Evolutionary conservation across 345 rosid species (phyloP).

Genomic region (Trapa bicornis): DNA sequence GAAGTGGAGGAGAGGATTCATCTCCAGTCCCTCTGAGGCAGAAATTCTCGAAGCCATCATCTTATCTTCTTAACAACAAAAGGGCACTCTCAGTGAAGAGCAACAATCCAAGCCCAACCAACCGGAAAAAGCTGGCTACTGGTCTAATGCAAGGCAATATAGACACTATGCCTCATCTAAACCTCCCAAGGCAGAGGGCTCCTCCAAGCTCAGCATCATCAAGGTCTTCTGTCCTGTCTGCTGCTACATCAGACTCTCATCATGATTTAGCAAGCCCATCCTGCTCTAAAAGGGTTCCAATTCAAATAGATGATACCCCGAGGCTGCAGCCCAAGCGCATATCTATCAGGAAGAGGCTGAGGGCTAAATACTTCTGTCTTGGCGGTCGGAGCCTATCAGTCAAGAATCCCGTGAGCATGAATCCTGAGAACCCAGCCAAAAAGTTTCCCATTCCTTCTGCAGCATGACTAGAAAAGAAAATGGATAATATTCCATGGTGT

Average conservation of each 20-base stretch:
- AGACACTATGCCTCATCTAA: slow-evolving; percentile 36
- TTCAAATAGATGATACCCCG: slow-evolving; percentile 20
- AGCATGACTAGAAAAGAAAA: slow-evolving; percentile 18
- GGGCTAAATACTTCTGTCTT: slow-evolving; percentile 62
- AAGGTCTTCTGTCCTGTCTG: slow-evolving; percentile 46
- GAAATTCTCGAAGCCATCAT: slow-evolving; percentile 35
- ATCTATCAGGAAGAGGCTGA: slow-evolving; percentile 25
- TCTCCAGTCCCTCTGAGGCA: slow-evolving; percentile 55
- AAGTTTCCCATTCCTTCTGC: slow-evolving; percentile 28
- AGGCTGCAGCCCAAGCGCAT: slow-evolving; percentile 28
- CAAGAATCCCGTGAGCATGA: slow-evolving; percentile 33
- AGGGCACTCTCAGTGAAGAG: slow-evolving; percentile 69
- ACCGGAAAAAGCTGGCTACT: slow-evolving; percentile 59
- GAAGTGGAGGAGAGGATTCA: slow-evolving; percentile 18
- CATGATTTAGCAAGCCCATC: slow-evolving; percentile 39
- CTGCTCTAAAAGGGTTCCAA: slow-evolving; percentile 13
- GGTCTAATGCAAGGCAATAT: slow-evolving; percentile 41
- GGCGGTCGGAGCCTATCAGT: slow-evolving; percentile 41
- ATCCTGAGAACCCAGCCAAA: slow-evolving; percentile 20
- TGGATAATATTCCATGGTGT: not conserved
- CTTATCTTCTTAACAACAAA: slow-evolving; percentile 43
- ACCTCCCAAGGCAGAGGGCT: slow-evolving; percentile 36
- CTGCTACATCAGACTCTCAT: slow-evolving; percentile 28
- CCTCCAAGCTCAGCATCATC: slow-evolving; percentile 73
- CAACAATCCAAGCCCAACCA: slow-evolving; percentile 63